Evolutionary conservation across 805 yeast genomes (phyloP).

Genomic region (Crinitomyces ghanaensis): DNA sequence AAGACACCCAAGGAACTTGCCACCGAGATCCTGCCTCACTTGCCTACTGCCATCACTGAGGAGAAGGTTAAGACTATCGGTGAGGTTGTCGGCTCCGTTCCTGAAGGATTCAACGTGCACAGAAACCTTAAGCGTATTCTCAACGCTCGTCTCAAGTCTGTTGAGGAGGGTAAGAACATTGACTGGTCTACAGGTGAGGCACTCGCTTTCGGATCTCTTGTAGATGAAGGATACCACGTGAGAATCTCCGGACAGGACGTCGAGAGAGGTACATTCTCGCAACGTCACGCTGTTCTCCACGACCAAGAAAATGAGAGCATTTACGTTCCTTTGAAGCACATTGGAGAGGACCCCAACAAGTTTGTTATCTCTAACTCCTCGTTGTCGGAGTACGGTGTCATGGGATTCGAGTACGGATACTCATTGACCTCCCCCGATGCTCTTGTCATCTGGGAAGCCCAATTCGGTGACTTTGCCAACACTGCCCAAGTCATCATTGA

Average conservation of each 20-base stretch:
- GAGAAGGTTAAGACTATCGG: slow-evolving; percentile 68
- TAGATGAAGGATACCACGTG: slow-evolving; percentile 87
- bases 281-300: slow-evolving; percentile 96
- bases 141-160: slow-evolving; percentile 73
- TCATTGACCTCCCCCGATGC: slow-evolving; percentile 96
- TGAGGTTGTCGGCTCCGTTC: slow-evolving; percentile 65
- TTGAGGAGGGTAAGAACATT: slow-evolving; percentile 82
- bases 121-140: slow-evolving; percentile 92
- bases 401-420: slow-evolving; percentile 99
- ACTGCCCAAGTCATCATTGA: slow-evolving; percentile 97
- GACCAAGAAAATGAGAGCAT: slow-evolving; percentile 82
- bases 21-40: slow-evolving; percentile 87
- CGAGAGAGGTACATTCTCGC: slow-evolving; percentile 99
- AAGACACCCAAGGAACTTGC: slow-evolving; percentile 96
- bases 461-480: slow-evolving; percentile 99
- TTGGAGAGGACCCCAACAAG: slow-evolving; percentile 64
- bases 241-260: slow-evolving; percentile 99
- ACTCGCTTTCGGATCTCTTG: slow-evolving; percentile 87
- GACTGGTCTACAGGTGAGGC: slow-evolving; percentile 99
- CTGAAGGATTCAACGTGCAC: slow-evolving; percentile 80
- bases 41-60: slow-evolving; percentile 84
- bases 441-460: slow-evolving; percentile 98
- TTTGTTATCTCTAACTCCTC: slow-evolving; percentile 90
- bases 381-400: slow-evolving; percentile 95
- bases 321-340: slow-evolving; percentile 74